phyloP scores from a whole-genome alignment of 139 green algal genomes.

The Protoeuglena noctilucae region DNA sequence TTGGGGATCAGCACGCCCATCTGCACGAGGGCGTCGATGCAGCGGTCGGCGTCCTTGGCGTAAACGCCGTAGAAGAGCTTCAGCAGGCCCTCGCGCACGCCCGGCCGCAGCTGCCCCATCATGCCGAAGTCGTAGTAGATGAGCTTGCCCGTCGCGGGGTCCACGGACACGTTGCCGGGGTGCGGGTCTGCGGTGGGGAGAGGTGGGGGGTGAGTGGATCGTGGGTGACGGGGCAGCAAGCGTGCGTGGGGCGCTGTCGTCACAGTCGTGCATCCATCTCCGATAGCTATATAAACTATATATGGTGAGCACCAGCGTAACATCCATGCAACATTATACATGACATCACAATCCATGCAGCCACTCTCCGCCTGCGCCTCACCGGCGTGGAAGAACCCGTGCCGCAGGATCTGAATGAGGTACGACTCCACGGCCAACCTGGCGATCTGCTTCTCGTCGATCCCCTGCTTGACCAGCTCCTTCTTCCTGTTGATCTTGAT shows the following conservation, averaged over 20 bases:
- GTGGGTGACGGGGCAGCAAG: too few relatives aligned
- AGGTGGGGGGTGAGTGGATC: too few relatives aligned
- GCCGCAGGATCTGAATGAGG: conserved; percentile 77
- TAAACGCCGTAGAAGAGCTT: conserved; percentile 97
- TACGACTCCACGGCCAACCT: conserved; percentile 78
- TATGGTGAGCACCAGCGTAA: too few relatives aligned
- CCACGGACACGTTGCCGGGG: conserved; percentile 92
- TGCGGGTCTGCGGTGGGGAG: conserved; percentile 62
- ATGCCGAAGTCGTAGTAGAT: conserved; percentile 98
- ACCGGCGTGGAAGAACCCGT: too few relatives aligned
- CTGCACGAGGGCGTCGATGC: conserved; percentile 60
- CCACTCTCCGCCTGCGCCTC: too few relatives aligned
- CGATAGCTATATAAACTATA: too few relatives aligned
- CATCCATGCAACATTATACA: too few relatives aligned
- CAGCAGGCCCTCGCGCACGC: conserved; percentile 67
- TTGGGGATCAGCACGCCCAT: conserved; percentile 81
- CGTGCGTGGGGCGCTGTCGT: conserved; percentile 60
- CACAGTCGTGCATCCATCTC: too few relatives aligned
- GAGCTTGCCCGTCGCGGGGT: conserved; percentile 47
- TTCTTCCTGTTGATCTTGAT: conserved; percentile 84
- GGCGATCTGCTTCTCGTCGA: conserved; percentile 75
- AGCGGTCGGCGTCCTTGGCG: conserved; percentile 60
- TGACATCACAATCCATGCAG: conserved; percentile 29
- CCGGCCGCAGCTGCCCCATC: conserved; percentile 43
- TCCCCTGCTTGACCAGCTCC: conserved; percentile 57